Conservation (phyloP, 106 monocot species). For the Apostasia ramifera region DNA sequence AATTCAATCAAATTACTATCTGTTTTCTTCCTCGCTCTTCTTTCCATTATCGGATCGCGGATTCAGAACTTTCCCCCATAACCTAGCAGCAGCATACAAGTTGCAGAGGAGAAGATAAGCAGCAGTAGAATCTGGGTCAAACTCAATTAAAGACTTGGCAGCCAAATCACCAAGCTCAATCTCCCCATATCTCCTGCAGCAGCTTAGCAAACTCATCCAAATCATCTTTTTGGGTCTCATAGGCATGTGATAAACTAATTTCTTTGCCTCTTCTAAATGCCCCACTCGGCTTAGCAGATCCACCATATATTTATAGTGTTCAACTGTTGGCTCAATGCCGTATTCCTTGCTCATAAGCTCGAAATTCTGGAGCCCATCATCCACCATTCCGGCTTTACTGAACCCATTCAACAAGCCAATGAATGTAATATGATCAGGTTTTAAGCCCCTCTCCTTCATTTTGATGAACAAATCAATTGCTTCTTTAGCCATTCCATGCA, state of each 20-base stretch:
- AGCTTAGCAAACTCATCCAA: constrained; percentile 18
- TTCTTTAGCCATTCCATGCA: constrained; percentile 14
- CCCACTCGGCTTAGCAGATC: constrained; percentile 13
- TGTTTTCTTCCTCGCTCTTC: constrained; percentile 14
- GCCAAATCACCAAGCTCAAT: constrained; percentile 16
- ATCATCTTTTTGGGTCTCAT: constrained; percentile 17
- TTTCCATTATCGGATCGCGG: constrained; percentile 8
- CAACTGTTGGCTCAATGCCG: constrained; percentile 10
- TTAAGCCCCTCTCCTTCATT: constrained; percentile 9
- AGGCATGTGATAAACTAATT: constrained; percentile 11
- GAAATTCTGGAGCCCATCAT: constrained; percentile 16
- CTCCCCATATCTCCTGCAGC: constrained; percentile 10
- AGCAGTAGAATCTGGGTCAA: constrained; percentile 6
- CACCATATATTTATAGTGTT: constrained; percentile 17
- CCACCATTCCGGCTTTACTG: constrained; percentile 20
- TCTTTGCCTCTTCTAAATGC: constrained; percentile 5
- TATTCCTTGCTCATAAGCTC: constrained; percentile 11
- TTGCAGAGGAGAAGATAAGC: constrained; percentile 17
- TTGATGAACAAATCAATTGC: constrained; percentile 8
- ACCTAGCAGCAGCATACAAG: constrained; percentile 17
- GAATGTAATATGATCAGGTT: constrained; percentile 8
- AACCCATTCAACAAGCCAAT: constrained; percentile 16
- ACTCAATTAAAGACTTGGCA: constrained; percentile 6
- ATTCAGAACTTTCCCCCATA: constrained; percentile 15
- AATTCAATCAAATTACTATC: constrained; percentile 7